A percentile compares a stretch with the other conserved stretches of the same genome.
These are phyloP conservation scores for Schizothecium vesticola DNA, from an alignment of 495 filamentous ascomycete genomes.

Conservation along the genomic window DNA sequence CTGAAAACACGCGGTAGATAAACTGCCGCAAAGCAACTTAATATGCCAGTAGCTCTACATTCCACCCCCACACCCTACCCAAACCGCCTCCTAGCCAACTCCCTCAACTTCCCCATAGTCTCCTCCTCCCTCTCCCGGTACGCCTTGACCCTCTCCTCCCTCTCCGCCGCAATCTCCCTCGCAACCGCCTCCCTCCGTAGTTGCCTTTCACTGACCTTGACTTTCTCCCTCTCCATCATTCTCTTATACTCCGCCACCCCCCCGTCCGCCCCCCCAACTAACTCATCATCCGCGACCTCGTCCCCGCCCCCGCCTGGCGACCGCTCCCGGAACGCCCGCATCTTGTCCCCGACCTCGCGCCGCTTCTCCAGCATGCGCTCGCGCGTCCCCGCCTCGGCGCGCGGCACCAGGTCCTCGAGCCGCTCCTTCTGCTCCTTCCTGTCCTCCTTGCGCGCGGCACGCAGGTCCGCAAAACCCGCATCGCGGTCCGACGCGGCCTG, in stretches of 20 bases:
- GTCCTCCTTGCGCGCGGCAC: conserved; percentile 57
- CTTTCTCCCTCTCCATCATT: conserved; percentile 47
- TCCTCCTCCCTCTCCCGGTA: conserved; percentile 56
- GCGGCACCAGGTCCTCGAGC: conserved; percentile 75
- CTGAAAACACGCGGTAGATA: too few species aligned
- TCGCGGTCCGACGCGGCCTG: conserved; percentile 48
- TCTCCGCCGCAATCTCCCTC: conserved; percentile 54
- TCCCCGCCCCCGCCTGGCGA: conserved; percentile 49
- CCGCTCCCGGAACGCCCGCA: conserved; percentile 55
- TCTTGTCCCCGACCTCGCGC: conserved; percentile 48
- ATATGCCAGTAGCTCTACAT: not conserved
- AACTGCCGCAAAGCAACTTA: too few species aligned
- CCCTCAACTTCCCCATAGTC: conserved; percentile 61
- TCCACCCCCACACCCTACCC: conserved; percentile 25
- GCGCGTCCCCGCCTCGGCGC: conserved; percentile 76
- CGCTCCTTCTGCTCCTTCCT: conserved; percentile 53
- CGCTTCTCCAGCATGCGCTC: conserved; percentile 85
- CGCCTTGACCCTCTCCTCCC: conserved; percentile 55
- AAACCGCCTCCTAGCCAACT: conserved; percentile 57
- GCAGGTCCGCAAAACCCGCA: conserved; percentile 49
- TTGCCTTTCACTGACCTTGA: conserved; percentile 62
- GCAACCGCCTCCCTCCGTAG: conserved; percentile 58
- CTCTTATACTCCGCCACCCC: conserved; percentile 52
- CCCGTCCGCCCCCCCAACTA: conserved; percentile 56
- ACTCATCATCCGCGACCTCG: conserved; percentile 55